A percentile compares a stretch with the other conserved stretches of the same genome.
Evolutionary conservation across 2,329 filamentous ascomycete species (phyloP).

Genomic region (Colletotrichum orbiculare): DNA sequence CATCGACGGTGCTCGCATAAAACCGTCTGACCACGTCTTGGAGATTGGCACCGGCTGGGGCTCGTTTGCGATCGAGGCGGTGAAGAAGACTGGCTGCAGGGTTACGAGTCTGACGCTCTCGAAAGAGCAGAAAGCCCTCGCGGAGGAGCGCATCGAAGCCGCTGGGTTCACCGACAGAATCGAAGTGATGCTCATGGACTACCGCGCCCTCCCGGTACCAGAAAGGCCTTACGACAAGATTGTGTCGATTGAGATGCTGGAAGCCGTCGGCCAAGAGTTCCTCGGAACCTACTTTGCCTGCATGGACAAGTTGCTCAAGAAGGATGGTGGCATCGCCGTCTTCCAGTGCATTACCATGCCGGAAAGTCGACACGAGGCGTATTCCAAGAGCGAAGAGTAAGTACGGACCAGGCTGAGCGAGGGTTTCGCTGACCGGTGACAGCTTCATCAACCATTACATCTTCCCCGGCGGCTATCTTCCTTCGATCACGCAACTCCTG

Average conservation of each 20-base stretch:
- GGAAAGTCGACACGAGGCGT: constrained; percentile 73
- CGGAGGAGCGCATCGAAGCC: constrained; percentile 70
- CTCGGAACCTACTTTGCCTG: constrained; percentile 74
- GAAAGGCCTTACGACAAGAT: constrained; percentile 73
- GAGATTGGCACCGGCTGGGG: constrained; percentile 85
- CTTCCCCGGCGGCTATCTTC: constrained; percentile 81
- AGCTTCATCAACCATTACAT: constrained; percentile 82
- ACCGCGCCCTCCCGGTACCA: constrained; percentile 69
- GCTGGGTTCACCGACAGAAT: constrained; percentile 71
- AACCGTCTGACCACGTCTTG: constrained; percentile 73
- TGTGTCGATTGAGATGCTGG: constrained; percentile 82
- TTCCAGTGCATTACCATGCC: constrained; percentile 86
- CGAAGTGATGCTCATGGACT: constrained; percentile 75
- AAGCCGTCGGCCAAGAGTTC: constrained; percentile 77
- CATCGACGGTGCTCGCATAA: constrained; percentile 72
- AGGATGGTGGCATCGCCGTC: constrained; percentile 72
- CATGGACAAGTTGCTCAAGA: constrained; percentile 72
- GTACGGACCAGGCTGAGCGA: constrained; percentile 37
- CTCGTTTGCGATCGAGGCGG: constrained; percentile 77
- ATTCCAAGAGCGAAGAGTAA: constrained; percentile 73
- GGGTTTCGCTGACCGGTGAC: constrained; percentile 12
- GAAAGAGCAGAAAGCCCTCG: constrained; percentile 74
- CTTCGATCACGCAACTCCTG: constrained; percentile 66
- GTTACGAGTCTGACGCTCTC: constrained; percentile 77
- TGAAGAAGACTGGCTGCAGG: constrained; percentile 71